These are phyloP conservation scores for Nadsonia commutata DNA, from an alignment of 1,139 yeast species.

Conservation along the genomic window DNA sequence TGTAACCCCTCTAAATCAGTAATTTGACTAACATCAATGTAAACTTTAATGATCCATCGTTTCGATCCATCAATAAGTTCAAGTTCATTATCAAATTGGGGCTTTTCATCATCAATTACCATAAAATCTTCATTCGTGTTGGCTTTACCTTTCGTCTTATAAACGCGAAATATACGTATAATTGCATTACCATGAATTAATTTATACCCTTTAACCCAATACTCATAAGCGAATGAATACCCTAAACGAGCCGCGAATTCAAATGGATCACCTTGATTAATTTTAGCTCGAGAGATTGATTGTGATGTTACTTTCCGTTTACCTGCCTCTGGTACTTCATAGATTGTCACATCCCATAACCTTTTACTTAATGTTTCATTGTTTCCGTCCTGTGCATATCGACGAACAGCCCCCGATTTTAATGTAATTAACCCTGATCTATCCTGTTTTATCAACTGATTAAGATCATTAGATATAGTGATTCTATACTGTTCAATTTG, in stretches of 20 bases:
- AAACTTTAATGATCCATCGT: constrained; percentile 49
- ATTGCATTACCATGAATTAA: constrained; percentile 52
- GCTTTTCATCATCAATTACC: constrained; percentile 8
- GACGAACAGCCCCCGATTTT: not conserved
- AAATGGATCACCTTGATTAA: constrained; percentile 25
- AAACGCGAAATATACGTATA: constrained; percentile 43
- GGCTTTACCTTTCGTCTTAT: constrained; percentile 16
- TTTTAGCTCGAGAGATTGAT: constrained; percentile 52
- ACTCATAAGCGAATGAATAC: constrained; percentile 50
- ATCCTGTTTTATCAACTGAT: not conserved
- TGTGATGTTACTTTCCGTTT: constrained; percentile 53
- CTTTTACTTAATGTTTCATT: constrained; percentile 8
- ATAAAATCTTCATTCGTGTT: constrained; percentile 10
- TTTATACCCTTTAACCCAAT: constrained; percentile 49
- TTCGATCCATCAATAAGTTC: constrained; percentile 40
- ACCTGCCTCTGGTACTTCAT: constrained; percentile 84
- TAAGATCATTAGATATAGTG: constrained; percentile 10
- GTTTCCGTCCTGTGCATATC: constrained; percentile 4
- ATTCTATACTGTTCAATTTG: constrained; percentile 25
- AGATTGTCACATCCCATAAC: constrained; percentile 50
- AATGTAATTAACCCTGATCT: not conserved
- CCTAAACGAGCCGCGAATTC: constrained; percentile 52
- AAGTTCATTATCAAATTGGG: constrained; percentile 20
- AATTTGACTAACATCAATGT: constrained; percentile 51
- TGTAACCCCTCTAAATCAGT: constrained; percentile 66